Evolutionary conservation across 768 basidiomycete genomes (phyloP), one percentile per base, ranked within the genome.

Genomic region (Rhizopogon vulgaris): DNA sequence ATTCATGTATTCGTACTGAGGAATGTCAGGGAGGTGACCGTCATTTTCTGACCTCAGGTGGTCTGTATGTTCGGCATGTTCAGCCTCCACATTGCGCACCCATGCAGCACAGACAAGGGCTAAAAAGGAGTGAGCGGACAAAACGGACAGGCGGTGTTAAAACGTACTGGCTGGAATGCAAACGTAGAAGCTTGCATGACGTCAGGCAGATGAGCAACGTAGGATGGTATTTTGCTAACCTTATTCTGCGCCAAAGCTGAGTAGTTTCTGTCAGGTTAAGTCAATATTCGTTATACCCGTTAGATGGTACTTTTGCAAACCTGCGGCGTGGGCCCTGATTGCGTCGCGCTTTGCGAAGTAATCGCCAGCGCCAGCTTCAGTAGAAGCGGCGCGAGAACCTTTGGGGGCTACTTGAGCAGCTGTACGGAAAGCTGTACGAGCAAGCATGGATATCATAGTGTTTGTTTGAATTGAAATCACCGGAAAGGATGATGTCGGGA

Each of bases 191-290:
- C 90, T 91, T 56, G 6, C 45, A 4, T 25, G 15, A 43, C 17
- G 41, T 30, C 27, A 52, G 48, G 41, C 10, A 39, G 34, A n/a
- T 42, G 27, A 48, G 2, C 11, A 22, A 37, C 25, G 42, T 3
- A 27, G 25, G 11, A 24, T 5, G 9, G 1, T 14, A 34, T 25
- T 25, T n/a, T 6, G 64, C 78, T 46, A 63, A 86, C 89, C 87
- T 87, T 67, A 93, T 88, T 74, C 84, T 90, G 63, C 88, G 83
- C 90, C 90, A 93, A 58, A 93, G 80, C 51, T 84, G 76, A 47
- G 85, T 72, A 27, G 89, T 86, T 53, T 83, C 90, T 93, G 60
- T 36, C 50, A 39, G 37, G 25, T 15, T 15, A 28, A 38, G 14
- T 61, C 56, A 58, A 58, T 39, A 17, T 25, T 34, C 32, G 50